Evolutionary conservation across 1,284 basidiomycete species (phyloP).

Genomic region (Sphagnurus paluster): DNA sequence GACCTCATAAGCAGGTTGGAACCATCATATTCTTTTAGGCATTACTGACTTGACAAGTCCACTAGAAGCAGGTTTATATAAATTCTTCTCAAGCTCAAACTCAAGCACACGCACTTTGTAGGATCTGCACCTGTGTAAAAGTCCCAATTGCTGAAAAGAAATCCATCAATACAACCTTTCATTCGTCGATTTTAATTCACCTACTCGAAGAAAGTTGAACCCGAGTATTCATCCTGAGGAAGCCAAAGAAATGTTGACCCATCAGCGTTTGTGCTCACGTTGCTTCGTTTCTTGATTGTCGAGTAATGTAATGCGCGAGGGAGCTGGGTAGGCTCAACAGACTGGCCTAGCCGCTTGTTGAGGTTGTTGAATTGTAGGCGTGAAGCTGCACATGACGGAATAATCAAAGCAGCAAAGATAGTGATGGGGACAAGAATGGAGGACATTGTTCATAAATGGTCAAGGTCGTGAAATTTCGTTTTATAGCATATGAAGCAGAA

Average conservation of each 20-base stretch:
- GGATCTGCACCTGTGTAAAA: slow-evolving; percentile 65
- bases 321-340: too few species aligned
- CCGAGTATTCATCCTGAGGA: slow-evolving; percentile 53
- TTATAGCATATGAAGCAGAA: not conserved
- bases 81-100: not conserved
- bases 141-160: slow-evolving; percentile 45
- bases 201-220: slow-evolving; percentile 55
- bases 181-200: slow-evolving; percentile 18
- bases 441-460: not conserved
- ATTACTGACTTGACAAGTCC: slow-evolving; percentile 54
- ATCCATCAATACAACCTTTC: slow-evolving; percentile 2
- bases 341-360: not conserved
- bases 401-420: not conserved
- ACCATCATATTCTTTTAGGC: not conserved
- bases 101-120: slow-evolving; percentile 38
- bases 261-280: slow-evolving; percentile 36
- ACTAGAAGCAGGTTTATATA: slow-evolving; percentile 30
- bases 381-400: slow-evolving; percentile 9
- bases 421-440: slow-evolving; percentile 2
- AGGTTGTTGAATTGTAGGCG: slow-evolving; percentile 13
- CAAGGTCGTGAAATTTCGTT: not conserved
- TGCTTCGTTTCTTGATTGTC: slow-evolving; percentile 17
- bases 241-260: slow-evolving; percentile 56
- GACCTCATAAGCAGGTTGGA: slow-evolving; percentile 1
- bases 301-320: slow-evolving; percentile 6